Evolutionary conservation across 2,329 filamentous ascomycete genomes (phyloP).

Genomic region (Trichophyton mentagrophytes): DNA sequence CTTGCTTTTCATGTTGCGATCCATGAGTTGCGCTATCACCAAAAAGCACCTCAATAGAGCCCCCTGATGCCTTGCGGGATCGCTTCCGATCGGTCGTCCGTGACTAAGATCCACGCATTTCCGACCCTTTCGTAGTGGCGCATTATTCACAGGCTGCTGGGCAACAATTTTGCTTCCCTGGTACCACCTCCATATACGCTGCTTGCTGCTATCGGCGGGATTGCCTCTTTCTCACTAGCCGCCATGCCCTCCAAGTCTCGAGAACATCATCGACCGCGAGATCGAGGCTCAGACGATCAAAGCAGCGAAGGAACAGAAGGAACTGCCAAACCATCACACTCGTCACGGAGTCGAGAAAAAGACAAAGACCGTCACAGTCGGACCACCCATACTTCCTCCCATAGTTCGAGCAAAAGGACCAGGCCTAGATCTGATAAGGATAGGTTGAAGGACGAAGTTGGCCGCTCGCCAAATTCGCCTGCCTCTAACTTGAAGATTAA

Average conservation of each 20-base stretch:
- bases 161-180: not conserved
- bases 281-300: constrained; percentile 21
- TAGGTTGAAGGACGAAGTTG: constrained; percentile 15
- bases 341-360: constrained; percentile 5
- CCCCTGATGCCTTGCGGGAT: constrained; percentile 9
- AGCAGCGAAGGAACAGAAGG: constrained; percentile 16
- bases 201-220: not conserved
- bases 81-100: constrained; percentile 6
- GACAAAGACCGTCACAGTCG: constrained; percentile 17
- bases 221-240: constrained; percentile 8
- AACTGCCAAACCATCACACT: constrained; percentile 4
- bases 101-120: constrained; percentile 1
- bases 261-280: constrained; percentile 25
- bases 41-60: constrained; percentile 5
- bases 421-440: constrained; percentile 21
- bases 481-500: constrained; percentile 12
- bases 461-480: constrained; percentile 15
- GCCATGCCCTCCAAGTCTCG: constrained; percentile 29
- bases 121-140: constrained; percentile 1
- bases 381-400: constrained; percentile 19
- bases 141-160: constrained; percentile 1
- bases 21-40: constrained; percentile 2
- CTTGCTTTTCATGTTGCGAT: constrained; percentile 2
- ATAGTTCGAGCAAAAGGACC: constrained; percentile 13
- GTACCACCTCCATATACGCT: not conserved